Evolutionary conservation across 768 basidiomycete genomes (phyloP), one percentile per base, ranked within the genome.

Genomic region (Kockovaella imperatae): DNA sequence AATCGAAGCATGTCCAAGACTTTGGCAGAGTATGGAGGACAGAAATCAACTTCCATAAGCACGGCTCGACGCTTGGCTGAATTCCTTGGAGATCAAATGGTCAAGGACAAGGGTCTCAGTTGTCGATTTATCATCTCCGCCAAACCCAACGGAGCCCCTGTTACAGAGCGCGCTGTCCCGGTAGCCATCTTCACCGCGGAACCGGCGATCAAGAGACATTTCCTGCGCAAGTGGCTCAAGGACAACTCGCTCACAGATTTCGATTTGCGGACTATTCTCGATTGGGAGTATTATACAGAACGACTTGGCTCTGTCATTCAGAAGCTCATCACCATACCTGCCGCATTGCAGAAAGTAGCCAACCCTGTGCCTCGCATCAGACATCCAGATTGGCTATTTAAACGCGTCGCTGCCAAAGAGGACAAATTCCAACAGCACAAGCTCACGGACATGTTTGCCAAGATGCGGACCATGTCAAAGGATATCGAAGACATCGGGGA

Each of bases 371-470:
- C 93, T 8, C 83, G 95, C 24, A 83, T 97, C 53, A 83, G 83
- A 21, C 95, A 99, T 73, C 95, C 95, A 0, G 95, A 99, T 67
- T 97, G 95, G 95, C 76, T 99, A 36, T 84, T 86, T 72, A 83
- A 86, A 36, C 79, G 95, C 36, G 87, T 97, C 10, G 84, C 83
- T 13, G 86, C 83, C 11, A 79, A 83, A 14, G 80, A 90, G 34
- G 93, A 97, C 76, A 95, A 88, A 73, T 96, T 97, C 75, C 90
- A 87, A 69, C 95, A 99, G 70, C 93, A 96, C 72, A 96, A 91
- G 72, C 75, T 99, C 42, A 91, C 89, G 0, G 89, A 96, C 59
- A 96, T 97, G 75, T 97, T 99, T 74, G 54, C 68, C 5, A 62
- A 60, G 42, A 62, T 64, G 58, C 64, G 69, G 72, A 62, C 60